Percentiles rank a stretch among this genome's conserved stretches.
Conservation (phyloP, 805 yeast genomes). For the Candida nemodendra region DNA sequence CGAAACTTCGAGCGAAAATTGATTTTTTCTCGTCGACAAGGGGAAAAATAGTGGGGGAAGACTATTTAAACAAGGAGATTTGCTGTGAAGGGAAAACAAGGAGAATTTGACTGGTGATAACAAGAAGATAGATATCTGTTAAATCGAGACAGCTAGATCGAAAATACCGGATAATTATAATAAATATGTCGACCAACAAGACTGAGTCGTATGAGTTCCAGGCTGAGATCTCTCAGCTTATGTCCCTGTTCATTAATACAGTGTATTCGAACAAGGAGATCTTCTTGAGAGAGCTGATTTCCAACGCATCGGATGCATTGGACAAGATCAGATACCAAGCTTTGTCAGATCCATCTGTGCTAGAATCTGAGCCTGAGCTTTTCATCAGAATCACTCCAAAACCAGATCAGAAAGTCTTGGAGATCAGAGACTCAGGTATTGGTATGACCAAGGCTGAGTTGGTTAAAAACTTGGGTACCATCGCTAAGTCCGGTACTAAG, state of each 20-base stretch:
- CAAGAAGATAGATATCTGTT: too few relatives aligned
- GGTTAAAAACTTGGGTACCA: conserved; percentile 98
- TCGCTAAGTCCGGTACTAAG: conserved; percentile 99
- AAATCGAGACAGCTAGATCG: conserved; percentile 4
- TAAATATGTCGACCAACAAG: conserved; percentile 33
- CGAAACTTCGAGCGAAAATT: conserved; percentile 9
- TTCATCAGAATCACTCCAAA: conserved; percentile 97
- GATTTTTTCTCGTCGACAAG: conserved; percentile 10
- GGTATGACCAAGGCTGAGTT: conserved; percentile 99
- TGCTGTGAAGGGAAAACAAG: conserved; percentile 7
- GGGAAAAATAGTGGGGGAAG: conserved; percentile 4
- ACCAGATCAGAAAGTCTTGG: conserved; percentile 91
- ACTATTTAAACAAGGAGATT: conserved; percentile 5
- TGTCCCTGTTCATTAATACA: conserved; percentile 99
- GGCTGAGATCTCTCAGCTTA: conserved; percentile 99
- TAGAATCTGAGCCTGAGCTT: conserved; percentile 93
- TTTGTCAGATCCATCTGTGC: conserved; percentile 82
- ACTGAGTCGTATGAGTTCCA: conserved; percentile 93
- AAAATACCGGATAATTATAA: conserved; percentile 2
- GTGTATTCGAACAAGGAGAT: conserved; percentile 99
- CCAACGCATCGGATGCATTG: conserved; percentile 98
- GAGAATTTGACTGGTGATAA: too few relatives aligned
- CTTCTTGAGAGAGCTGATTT: conserved; percentile 97
- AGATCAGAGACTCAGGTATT: conserved; percentile 98
- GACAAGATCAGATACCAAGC: conserved; percentile 98